Evolutionary conservation across 2,329 filamentous ascomycete genomes (phyloP).

Genomic region (Trichoderma asperellum): DNA sequence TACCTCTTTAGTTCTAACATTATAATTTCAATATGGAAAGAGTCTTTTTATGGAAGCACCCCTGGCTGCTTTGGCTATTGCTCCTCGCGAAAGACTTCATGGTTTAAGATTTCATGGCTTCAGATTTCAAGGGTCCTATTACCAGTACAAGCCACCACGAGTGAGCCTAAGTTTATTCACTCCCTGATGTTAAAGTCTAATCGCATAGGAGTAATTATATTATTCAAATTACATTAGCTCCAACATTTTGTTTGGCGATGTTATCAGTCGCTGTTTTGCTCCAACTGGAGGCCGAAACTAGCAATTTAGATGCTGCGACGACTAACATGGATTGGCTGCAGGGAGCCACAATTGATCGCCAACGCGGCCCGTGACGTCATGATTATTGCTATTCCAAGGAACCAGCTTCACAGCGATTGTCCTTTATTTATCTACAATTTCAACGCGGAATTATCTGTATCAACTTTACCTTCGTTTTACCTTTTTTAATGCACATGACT

Average conservation of each 20-base stretch:
- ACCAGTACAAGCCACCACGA: background rate
- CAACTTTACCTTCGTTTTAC: background rate
- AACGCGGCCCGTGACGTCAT: slow-evolving; percentile 11
- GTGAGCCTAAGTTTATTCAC: background rate
- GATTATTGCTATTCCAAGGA: background rate
- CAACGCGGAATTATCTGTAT: background rate
- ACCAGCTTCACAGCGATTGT: background rate
- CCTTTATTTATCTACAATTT: background rate
- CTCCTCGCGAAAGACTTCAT: slow-evolving; percentile 31
- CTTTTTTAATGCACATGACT: background rate
- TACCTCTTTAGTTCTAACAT: no score
- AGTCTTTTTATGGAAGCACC: slow-evolving; percentile 52
- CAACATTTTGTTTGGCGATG: background rate
- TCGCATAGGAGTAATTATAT: background rate
- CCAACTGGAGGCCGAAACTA: background rate
- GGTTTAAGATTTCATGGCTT: background rate
- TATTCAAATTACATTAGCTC: background rate
- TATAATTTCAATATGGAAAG: slow-evolving; percentile 55
- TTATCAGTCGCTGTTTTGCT: background rate
- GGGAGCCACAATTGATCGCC: slow-evolving; percentile 16
- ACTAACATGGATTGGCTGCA: background rate
- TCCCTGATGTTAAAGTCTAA: no score
- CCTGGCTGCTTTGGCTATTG: slow-evolving; percentile 57
- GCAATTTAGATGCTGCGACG: background rate
- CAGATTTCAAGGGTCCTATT: background rate